Base-by-base conservation (phyloP, 2,329 filamentous ascomycete species). In the Ophiostoma quercus region DNA sequence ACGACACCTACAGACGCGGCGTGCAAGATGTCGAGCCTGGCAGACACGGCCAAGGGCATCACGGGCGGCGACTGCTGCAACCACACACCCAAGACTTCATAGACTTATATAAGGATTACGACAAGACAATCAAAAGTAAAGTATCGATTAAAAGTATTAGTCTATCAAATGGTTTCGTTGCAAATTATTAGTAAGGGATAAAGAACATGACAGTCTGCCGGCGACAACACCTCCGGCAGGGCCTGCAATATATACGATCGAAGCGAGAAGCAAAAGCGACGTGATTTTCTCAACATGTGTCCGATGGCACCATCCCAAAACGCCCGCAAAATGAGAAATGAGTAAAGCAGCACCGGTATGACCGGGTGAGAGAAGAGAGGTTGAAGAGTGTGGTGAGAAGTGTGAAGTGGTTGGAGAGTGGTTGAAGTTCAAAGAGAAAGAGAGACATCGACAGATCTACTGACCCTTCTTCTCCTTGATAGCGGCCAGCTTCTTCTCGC, bases 401-500 rank as follows among this genome's bases (percentile, higher is more conserved):
- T 6, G 22, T 16, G 2, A 11, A 60, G 43, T 6, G 4, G 16
- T 3, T n/a, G 8, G 43, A 4, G 7, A n/a, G n/a, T 16, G 41
- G 41, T 43, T 3, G n/a, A 22, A 22, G 51, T 54, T 7, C 47
- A 22, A 22, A 32, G 43, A n/a, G 1, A 47, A 3, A 2, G n/a
- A n/a, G 14, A 19, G 43, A 7, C n/a, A 57, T 8, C 51, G 9
- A 57, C 25, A 11, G 11, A 60, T 39, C 34, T 86, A 90, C 81
- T 90, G 84, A 63, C 83, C 82, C 84, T 93, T 93, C 84, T 88
- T 89, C 73, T 84, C 83, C 77, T 83, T 84, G 79, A 90, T 84
- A 71, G 87, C 80, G 69, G 83, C 86, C 67, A 92, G 76, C 87
- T 91, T 94, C 80, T 84, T 88, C 80, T 95, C 92, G 71, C 93